A percentile compares a stretch with the other conserved stretches of the same genome.
These are phyloP conservation scores for Kluyveromyces starmeri DNA, from an alignment of 805 yeast species.

Conservation along the genomic window DNA sequence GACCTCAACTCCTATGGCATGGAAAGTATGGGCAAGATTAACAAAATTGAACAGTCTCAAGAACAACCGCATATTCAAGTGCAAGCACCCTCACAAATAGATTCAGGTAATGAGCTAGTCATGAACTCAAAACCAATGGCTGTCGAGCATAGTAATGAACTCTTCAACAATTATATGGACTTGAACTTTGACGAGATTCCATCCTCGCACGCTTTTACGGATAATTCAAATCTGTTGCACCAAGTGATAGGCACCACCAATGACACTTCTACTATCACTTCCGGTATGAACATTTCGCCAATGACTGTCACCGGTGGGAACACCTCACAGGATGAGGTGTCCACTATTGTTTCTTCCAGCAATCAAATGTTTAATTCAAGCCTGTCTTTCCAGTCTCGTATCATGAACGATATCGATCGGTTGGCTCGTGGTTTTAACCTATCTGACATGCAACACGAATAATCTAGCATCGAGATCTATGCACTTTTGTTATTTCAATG, in stretches of 20 bases:
- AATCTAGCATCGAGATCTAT: too few relatives aligned
- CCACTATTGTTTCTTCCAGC: slow-evolving; percentile 2
- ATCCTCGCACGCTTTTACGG: slow-evolving; percentile 2
- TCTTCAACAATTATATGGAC: slow-evolving; percentile 17
- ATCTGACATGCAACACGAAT: slow-evolving; percentile 4
- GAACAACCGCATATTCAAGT: background rate
- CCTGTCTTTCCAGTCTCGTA: slow-evolving; percentile 5
- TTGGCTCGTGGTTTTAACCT: slow-evolving; percentile 7
- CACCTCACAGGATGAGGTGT: slow-evolving; percentile 6
- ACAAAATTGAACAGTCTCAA: background rate
- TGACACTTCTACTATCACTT: slow-evolving; percentile 9
- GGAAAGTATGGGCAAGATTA: background rate
- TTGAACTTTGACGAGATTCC: slow-evolving; percentile 22
- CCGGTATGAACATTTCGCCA: slow-evolving; percentile 9
- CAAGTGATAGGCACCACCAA: slow-evolving; percentile 4
- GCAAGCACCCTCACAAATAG: too few relatives aligned
- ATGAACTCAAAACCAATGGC: background rate
- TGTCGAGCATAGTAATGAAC: slow-evolving; percentile 8
- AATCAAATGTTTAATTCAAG: slow-evolving; percentile 6
- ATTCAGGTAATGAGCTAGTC: background rate
- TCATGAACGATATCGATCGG: slow-evolving; percentile 10
- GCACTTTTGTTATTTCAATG: too few relatives aligned
- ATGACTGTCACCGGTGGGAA: slow-evolving; percentile 7
- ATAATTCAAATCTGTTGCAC: slow-evolving; percentile 1
- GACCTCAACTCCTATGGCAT: background rate